These are phyloP conservation scores for Panicum hallii DNA, from an alignment of 202 grass and related monocot genomes.

Conservation along the genomic window DNA sequence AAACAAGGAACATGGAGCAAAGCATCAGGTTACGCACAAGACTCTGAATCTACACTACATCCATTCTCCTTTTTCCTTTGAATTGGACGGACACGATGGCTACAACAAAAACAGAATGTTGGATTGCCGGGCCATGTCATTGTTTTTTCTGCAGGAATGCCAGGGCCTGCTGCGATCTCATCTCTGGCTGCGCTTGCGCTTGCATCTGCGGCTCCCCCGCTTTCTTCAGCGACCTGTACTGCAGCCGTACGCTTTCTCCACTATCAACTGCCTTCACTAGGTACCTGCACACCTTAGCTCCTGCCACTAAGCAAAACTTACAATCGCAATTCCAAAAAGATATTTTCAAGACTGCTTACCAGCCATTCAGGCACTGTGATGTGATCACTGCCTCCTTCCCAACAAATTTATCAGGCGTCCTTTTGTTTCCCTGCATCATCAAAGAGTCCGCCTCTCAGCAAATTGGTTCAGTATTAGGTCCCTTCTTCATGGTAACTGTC, in stretches of 20 bases:
- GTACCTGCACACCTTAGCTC: constrained; percentile 55
- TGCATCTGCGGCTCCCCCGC: constrained; percentile 25
- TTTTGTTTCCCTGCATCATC: constrained; percentile 75
- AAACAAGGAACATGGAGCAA: not conserved
- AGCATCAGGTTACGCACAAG: not conserved
- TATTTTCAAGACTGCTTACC: constrained; percentile 37
- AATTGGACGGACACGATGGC: not conserved
- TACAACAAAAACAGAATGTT: not conserved
- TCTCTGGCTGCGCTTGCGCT: not conserved
- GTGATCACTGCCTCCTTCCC: constrained; percentile 83
- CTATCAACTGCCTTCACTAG: constrained; percentile 72
- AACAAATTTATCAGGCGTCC: constrained; percentile 79
- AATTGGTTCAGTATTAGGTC: not conserved
- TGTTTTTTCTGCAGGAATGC: constrained; percentile 34
- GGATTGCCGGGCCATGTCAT: not conserved
- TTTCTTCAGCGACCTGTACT: constrained; percentile 83
- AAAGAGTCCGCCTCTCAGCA: constrained; percentile 29
- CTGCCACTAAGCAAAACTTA: not conserved
- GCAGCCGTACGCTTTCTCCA: constrained; percentile 78
- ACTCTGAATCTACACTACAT: not conserved
- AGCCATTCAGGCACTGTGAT: constrained; percentile 85
- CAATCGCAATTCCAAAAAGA: not conserved
- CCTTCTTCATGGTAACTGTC: not conserved
- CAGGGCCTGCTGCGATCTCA: constrained; percentile 34
- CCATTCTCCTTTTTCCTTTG: not conserved